phyloP scores from a whole-genome alignment of 139 green algal genomes.

The Pleodorina starrii region DNA sequence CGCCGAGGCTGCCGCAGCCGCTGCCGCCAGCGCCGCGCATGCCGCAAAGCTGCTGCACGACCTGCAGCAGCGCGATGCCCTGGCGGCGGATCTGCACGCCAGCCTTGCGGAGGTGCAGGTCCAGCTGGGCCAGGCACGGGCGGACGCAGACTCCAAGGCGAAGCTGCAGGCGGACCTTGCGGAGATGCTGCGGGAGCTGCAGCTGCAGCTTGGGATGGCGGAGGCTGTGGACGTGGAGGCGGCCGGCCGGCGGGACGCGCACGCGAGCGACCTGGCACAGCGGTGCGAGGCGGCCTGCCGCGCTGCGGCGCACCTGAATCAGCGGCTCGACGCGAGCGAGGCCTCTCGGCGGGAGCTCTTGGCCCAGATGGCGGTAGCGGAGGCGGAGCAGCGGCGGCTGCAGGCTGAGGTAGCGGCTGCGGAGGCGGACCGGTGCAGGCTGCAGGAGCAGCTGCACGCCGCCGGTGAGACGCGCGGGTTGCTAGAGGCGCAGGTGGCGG shows the following conservation, averaged over 20 bases:
- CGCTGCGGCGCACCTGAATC: neutral
- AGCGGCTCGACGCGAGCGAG: neutral
- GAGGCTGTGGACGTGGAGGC: neutral
- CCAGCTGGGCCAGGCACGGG: neutral
- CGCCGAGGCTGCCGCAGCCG: neutral
- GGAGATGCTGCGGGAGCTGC: neutral
- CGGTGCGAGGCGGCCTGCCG: neutral
- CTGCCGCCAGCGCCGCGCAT: neutral
- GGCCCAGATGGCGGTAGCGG: neutral
- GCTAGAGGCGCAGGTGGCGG: neutral
- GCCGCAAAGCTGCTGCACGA: neutral
- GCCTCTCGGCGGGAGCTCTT: neutral
- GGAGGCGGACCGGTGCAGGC: neutral
- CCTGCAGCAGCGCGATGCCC: neutral
- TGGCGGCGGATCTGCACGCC: neutral
- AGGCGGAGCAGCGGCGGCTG: neutral
- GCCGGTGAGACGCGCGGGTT: neutral
- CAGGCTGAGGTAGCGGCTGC: neutral
- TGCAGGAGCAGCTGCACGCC: neutral
- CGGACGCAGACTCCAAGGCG: neutral
- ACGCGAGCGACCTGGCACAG: neutral
- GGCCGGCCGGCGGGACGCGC: neutral
- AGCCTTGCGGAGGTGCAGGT: neutral
- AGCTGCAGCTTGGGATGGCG: neutral
- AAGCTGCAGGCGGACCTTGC: conserved; percentile 7